Evolutionary conservation across 176 grass and related monocot genomes (phyloP), one percentile per base, ranked within the genome.

Genomic region (Thalia dealbata): DNA sequence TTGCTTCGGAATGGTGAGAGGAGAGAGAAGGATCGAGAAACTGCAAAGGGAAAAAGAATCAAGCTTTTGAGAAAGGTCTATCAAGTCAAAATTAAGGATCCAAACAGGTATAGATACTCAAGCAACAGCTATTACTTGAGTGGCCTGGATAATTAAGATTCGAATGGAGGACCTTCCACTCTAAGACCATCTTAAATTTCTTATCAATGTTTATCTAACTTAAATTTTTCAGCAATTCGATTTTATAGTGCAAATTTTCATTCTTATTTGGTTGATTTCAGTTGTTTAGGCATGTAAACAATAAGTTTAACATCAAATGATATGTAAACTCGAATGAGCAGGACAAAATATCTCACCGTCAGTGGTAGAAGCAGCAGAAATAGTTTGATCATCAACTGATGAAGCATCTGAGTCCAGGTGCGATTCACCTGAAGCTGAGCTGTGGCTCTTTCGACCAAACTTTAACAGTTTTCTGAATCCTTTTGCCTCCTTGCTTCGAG

Each of bases 381-480:
- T 24, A 15, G 78, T 18, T 70, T 75, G 72, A 68, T 91, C 87
- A 30, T 86, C 90, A 58, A 91, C 50, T n/a, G 90, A 88, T n/a
- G 79, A 84, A 11, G 67, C 79, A 76, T 87, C 85, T 1, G 85
- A 81, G 61, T 87, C 83, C 15, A 60, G 65, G 28, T 89, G 72
- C 28, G 69, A 80, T 64, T 86, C 86, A 1, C 71, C 77, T 69
- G 65, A 78, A 75, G 74, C 50, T 64, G 85, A 85, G 38, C 45
- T 23, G 15, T 92, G 84, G 72, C 61, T 83, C 86, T 91, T 97
- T 76, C 85, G 88, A 63, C 90, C 95, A 71, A 97, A 93, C 75
- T 93, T 97, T 70, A 93, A 63, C 67, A 97, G 79, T 76, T 97
- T 97, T 64, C 85, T 91, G 44, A 97, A 88, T 2, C 95, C 95